Evolutionary conservation across 2,329 filamentous ascomycete species (phyloP).

Genomic region (Epichloe gansuensis): DNA sequence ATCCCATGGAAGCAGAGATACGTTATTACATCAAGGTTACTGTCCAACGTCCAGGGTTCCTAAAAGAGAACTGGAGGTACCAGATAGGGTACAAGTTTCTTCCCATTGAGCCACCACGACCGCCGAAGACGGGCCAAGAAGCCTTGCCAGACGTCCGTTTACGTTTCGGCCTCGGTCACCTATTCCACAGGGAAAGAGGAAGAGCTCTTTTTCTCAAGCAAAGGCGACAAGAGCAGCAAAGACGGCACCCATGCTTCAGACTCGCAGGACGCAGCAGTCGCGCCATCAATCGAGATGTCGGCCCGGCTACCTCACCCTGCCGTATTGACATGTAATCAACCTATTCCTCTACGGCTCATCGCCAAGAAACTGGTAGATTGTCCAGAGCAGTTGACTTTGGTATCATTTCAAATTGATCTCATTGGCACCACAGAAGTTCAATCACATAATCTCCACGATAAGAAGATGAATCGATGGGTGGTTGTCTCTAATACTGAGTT

Average conservation of each 20-base stretch:
- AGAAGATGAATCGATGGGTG: constrained; percentile 64
- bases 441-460: constrained; percentile 61
- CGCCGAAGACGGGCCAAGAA: constrained; percentile 56
- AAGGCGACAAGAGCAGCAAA: constrained; percentile 12
- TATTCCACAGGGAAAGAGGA: constrained; percentile 27
- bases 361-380: constrained; percentile 63
- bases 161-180: constrained; percentile 36
- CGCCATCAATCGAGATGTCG: constrained; percentile 62
- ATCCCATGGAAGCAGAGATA: constrained; percentile 79
- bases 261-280: constrained; percentile 15
- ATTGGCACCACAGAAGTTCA: constrained; percentile 69
- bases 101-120: constrained; percentile 80
- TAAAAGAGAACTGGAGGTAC: constrained; percentile 77
- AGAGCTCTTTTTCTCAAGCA: constrained; percentile 47
- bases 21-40: constrained; percentile 95
- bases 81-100: constrained; percentile 68
- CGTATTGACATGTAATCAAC: constrained; percentile 80
- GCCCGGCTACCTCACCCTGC: constrained; percentile 77
- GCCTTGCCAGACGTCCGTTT: constrained; percentile 65
- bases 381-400: constrained; percentile 59
- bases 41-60: constrained; percentile 73
- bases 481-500: constrained; percentile 62
- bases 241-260: constrained; percentile 14
- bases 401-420: constrained; percentile 70
- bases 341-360: constrained; percentile 68